Base-by-base conservation (phyloP, 2,329 filamentous ascomycete species). In the Thielaviopsis euricoi region DNA sequence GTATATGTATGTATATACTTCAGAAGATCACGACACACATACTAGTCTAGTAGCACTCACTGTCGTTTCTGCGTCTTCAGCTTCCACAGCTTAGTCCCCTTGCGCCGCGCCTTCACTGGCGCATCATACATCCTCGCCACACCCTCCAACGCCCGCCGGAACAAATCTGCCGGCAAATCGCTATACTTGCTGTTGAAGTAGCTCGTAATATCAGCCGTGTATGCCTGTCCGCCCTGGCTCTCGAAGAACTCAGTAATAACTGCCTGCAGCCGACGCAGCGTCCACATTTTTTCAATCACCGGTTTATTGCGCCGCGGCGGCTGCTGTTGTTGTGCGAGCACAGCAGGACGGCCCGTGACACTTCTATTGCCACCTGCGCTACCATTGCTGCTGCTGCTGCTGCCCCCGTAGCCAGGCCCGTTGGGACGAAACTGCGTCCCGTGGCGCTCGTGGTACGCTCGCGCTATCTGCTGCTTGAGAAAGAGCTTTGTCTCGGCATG, bases 61-160 rank as follows among this genome's bases (percentile, higher is more conserved):
- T 15, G n/a, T 37, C 61, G 33, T 37, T 22, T 15, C 37, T 50
- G 33, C 37, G 46, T 55, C 62, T 73, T 77, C 43, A 82, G 61
- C 1, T 71, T 71, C 79, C 79, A 82, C 33, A 80, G 76, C 1
- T 71, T 75, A 56, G 77, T 69, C 63, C 79, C 76, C 4, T 73
- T 72, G 10, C 74, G 74, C 3, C 77, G 77, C n/a, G 21, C 25
- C 48, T 37, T 22, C 19, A 23, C 29, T 48, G 49, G 52, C 10
- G 69, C 68, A 67, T 80, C 76, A 65, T 88, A 80, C 67, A 95
- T 70, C 57, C 74, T 79, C 0, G 91, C 91, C 65, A 95, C 85
- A 61, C 76, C 76, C 64, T 86, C 83, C 57, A 97, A 71, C 64
- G 89, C 89, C 64, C 80, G 76, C 70, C 89, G 91, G 68, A 97